Base-by-base conservation (phyloP, 495 filamentous ascomycete species). In the Bathelium albidoporum region DNA sequence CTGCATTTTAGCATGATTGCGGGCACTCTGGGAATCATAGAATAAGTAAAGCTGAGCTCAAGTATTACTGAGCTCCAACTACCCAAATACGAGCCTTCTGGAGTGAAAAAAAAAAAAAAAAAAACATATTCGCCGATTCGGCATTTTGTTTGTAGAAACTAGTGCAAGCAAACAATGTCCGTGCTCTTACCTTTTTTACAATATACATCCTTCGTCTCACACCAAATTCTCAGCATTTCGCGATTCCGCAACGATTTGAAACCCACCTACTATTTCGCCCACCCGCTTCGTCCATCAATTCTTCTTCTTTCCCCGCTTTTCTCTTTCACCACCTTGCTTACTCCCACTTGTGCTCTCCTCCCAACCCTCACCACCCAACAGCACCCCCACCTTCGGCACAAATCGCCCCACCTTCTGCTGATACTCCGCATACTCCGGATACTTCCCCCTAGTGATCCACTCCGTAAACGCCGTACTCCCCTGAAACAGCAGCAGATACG, bases 401-500 rank as follows among this genome's bases (percentile, higher is more conserved):
- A 96, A 96, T 65, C 82, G 88, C 20, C 89, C 89, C 36, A 97
- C 89, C 60, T 82, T 78, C 68, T 80, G 79, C 75, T 95, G 89
- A 74, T 99, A 99, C 53, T 88, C 80, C 65, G 76, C 75, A 75
- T 99, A 99, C 69, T 96, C 90, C 18, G 86, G 80, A 74, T 99
- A 99, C 74, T 97, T 99, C 52, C 75, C 76, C 0, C 82, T 76
- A 7, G 83, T 90, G 66, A 97, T 88, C 26, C 75, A 69, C 77
- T 97, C 95, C 0, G 95, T 97, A 59, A 99, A 80, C 77, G 81
- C 85, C 0, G 90, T 93, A 65, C 89, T 95, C 1, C 82, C 89
- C 74, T 95, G 91, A 76, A 99, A 99, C 36, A 99, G 79, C 59
- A 85, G 68, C 32, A 95, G 70, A 66, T 92, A 89, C 28, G 79